Percentiles rank a stretch among this genome's conserved stretches.
These are phyloP conservation scores for Psilocybe cubensis DNA, from an alignment of 768 basidiomycete species.

Conservation along the genomic window DNA sequence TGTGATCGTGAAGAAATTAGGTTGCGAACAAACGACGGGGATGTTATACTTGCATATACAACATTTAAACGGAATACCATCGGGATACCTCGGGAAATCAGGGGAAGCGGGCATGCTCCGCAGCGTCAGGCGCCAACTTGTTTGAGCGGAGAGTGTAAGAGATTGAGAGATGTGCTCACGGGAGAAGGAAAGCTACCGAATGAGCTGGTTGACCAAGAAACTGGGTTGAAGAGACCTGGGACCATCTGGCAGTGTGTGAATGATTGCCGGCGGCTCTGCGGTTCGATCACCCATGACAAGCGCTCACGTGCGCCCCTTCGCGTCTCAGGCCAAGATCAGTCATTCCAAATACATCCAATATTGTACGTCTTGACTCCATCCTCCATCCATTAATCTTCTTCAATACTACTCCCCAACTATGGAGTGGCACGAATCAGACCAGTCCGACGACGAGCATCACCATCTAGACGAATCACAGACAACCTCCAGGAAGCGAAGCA, in stretches of 20 bases:
- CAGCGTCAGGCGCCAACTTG: background rate
- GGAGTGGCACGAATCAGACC: constrained; percentile 66
- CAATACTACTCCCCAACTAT: constrained; percentile 32
- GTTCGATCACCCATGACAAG: constrained; percentile 14
- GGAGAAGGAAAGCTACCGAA: background rate
- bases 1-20: background rate
- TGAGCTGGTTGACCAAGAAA: constrained; percentile 1
- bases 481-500: constrained; percentile 61
- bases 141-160: background rate
- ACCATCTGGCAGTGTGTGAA: constrained; percentile 2
- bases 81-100: background rate
- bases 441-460: constrained; percentile 57
- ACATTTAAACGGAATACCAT: constrained; percentile 6
- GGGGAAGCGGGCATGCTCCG: background rate
- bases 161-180: constrained; percentile 5
- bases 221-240: constrained; percentile 11
- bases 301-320: constrained; percentile 32
- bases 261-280: constrained; percentile 22
- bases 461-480: constrained; percentile 40
- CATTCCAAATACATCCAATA: constrained; percentile 12
- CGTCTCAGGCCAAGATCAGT: constrained; percentile 23
- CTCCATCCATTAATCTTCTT: constrained; percentile 24
- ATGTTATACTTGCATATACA: background rate
- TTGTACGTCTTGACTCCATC: constrained; percentile 10
- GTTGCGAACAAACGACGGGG: background rate